A percentile compares a stretch with the other conserved stretches of the same genome.
These are phyloP conservation scores for Fraxinus sp. DNA, from an alignment of 305 asterid species.

Conservation along the genomic window DNA sequence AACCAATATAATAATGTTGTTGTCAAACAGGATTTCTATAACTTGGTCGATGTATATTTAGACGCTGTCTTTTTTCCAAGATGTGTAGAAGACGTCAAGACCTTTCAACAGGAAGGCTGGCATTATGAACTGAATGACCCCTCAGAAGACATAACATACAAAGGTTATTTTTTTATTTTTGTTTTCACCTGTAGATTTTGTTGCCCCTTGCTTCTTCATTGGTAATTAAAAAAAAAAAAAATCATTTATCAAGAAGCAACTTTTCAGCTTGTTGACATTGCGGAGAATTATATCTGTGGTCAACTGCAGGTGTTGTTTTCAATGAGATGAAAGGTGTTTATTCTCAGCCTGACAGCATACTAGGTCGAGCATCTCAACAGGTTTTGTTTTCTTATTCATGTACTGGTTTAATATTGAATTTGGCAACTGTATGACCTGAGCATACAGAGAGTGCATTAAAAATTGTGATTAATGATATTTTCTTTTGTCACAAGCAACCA, in stretches of 20 bases:
- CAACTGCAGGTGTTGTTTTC: constrained; percentile 85
- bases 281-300: constrained; percentile 23
- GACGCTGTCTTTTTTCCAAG: constrained; percentile 97
- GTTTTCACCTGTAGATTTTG: not conserved
- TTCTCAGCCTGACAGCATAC: constrained; percentile 95
- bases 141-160: constrained; percentile 90
- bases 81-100: constrained; percentile 90
- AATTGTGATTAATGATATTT: constrained; percentile 1
- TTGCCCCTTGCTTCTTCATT: not conserved
- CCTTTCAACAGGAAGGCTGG: constrained; percentile 99
- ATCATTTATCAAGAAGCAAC: not conserved
- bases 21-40: constrained; percentile 79
- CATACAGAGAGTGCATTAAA: not conserved
- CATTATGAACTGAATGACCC: constrained; percentile 96
- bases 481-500: constrained; percentile 15
- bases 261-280: constrained; percentile 14
- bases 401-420: constrained; percentile 10
- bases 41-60: constrained; percentile 97
- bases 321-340: constrained; percentile 99
- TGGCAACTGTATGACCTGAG: not conserved
- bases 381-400: constrained; percentile 35
- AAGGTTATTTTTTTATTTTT: constrained; percentile 43
- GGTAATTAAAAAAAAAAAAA: not conserved
- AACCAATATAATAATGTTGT: constrained; percentile 25
- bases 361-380: constrained; percentile 88